Evolutionary conservation across 2,329 filamentous ascomycete genomes (phyloP).

Genomic region (Rhinocladiella mackenziei): DNA sequence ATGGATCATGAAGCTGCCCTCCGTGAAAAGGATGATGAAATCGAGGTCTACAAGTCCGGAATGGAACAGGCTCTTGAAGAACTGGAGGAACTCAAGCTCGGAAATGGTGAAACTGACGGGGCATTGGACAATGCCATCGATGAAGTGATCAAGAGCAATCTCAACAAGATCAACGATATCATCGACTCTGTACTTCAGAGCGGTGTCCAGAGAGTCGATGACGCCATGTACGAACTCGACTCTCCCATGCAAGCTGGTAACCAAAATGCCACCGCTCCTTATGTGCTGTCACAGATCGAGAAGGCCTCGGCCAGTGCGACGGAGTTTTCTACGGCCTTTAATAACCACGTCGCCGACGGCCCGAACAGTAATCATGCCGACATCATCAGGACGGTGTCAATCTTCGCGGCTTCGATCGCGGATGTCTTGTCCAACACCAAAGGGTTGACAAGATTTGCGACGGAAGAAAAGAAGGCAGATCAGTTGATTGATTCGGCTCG

Average conservation of each 20-base stretch:
- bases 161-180: slow-evolving; percentile 93
- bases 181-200: slow-evolving; percentile 95
- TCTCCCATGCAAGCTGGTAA: slow-evolving; percentile 98
- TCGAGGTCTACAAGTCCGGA: slow-evolving; percentile 95
- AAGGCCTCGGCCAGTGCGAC: slow-evolving; percentile 92
- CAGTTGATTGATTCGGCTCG: slow-evolving; percentile 77
- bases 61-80: slow-evolving; percentile 96
- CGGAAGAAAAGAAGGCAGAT: slow-evolving; percentile 91
- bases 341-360: slow-evolving; percentile 96
- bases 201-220: slow-evolving; percentile 88
- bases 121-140: slow-evolving; percentile 89
- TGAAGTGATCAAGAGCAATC: slow-evolving; percentile 75
- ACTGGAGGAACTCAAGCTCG: slow-evolving; percentile 75
- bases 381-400: slow-evolving; percentile 86
- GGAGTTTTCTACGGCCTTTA: slow-evolving; percentile 96
- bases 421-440: slow-evolving; percentile 97
- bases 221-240: slow-evolving; percentile 94
- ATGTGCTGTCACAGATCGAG: slow-evolving; percentile 93
- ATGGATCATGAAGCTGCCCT: slow-evolving; percentile 81
- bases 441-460: slow-evolving; percentile 85
- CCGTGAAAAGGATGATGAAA: slow-evolving; percentile 92
- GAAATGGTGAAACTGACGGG: slow-evolving; percentile 69
- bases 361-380: slow-evolving; percentile 85
- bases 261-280: slow-evolving; percentile 91
- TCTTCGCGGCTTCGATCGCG: slow-evolving; percentile 80